Evolutionary conservation across 2,329 filamentous ascomycete genomes (phyloP).

Genomic region (Trichoderma hamatum): DNA sequence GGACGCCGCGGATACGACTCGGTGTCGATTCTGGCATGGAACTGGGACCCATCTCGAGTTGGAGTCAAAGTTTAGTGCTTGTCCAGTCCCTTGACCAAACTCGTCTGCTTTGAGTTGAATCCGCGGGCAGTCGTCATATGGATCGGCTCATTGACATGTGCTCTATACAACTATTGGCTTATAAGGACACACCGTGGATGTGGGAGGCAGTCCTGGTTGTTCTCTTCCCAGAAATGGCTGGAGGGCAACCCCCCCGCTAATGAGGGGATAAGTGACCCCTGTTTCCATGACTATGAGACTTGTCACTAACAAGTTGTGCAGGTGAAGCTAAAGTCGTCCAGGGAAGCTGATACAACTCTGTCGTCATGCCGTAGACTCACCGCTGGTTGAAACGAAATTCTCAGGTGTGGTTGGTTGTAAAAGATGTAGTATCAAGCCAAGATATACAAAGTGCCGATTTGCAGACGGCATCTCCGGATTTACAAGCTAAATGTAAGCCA

Average conservation of each 20-base stretch:
- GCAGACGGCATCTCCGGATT: background rate
- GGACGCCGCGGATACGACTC: slow-evolving; percentile 5
- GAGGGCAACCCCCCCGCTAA: slow-evolving; percentile 51
- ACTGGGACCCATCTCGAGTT: slow-evolving; percentile 86
- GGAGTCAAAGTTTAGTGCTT: slow-evolving; percentile 93
- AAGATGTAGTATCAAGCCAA: background rate
- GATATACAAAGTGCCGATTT: background rate
- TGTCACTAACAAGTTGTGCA: slow-evolving; percentile 36
- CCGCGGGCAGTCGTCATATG: slow-evolving; percentile 24
- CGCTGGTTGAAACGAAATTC: background rate
- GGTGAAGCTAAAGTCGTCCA: slow-evolving; percentile 24
- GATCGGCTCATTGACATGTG: background rate
- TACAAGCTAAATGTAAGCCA: background rate
- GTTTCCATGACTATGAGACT: slow-evolving; percentile 24
- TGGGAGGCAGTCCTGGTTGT: slow-evolving; percentile 52
- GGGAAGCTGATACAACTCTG: background rate
- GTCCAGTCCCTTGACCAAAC: slow-evolving; percentile 57
- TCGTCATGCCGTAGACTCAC: background rate
- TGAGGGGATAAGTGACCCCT: slow-evolving; percentile 54
- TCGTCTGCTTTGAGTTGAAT: slow-evolving; percentile 13
- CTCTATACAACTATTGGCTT: slow-evolving; percentile 28
- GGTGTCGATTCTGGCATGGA: slow-evolving; percentile 35
- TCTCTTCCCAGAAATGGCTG: slow-evolving; percentile 55
- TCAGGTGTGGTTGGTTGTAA: background rate
- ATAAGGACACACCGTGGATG: slow-evolving; percentile 43